Base-by-base conservation (phyloP, 2,329 filamentous ascomycete genomes). In the Aspergillus sp. region DNA sequence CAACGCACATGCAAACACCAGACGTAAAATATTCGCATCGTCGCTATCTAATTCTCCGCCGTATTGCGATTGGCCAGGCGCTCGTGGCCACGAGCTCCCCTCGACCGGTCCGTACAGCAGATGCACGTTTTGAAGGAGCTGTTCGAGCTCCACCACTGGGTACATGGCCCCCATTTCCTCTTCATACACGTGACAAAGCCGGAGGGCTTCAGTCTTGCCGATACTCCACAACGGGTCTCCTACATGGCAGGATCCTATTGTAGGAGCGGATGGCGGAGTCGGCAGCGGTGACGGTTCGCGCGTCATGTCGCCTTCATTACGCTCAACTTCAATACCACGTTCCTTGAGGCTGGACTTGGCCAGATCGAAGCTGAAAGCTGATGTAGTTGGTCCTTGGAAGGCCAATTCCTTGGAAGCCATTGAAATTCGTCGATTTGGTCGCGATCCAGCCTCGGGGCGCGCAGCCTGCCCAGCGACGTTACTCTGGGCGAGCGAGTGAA, bases 141-240 rank as follows among this genome's bases (percentile, higher is more conserved):
- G 62, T 59, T 88, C 82, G 26, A 95, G 86, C 60, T 90, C 84
- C 48, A 96, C 70, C 3, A 96, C 85, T 0, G 92, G 92, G 69
- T 96, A 96, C 90, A 96, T 95, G 65, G 93, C 84, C 32, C 90
- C 90, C 72, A 95, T 87, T 70, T 96, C 92, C 65, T 96, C 91
- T 62, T 96, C 89, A 68, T 93, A 93, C 0, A 96, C 79, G 8
- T 83, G 80, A 62, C 90, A 90, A 7, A 96, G 76, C 1, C 90
- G 84, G n/a, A 92, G 71, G 64, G 93, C 90, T 69, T 97, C 91
- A 18, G 89, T 83, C 68, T 88, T 87, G 47, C 83, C 82, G 41
- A 95, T 82, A 13, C 85, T 82, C 85, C 91, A 91, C 9, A 97
- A 81, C 0, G 91, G 90, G 67, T 96, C 92, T 58, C 77, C 75